phyloP scores from a whole-genome alignment of 2,329 filamentous ascomycete species.

The Diaporthe capsici region DNA sequence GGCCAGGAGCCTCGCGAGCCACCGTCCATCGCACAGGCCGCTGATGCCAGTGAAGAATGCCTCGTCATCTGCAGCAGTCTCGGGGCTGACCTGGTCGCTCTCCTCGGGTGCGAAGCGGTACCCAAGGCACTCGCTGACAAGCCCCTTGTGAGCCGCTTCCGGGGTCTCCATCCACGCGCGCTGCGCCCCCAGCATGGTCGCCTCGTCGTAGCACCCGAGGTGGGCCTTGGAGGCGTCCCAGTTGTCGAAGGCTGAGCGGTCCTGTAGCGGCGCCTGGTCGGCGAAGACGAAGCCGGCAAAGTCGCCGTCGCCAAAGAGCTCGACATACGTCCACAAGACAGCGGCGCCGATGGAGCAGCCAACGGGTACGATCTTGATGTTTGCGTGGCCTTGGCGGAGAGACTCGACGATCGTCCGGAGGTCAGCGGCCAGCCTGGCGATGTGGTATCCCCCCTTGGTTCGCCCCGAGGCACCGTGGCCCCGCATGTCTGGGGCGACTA shows the following conservation, averaged over 20 bases:
- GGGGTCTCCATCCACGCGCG: slow-evolving; percentile 45
- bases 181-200: slow-evolving; percentile 52
- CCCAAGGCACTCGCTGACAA: slow-evolving; percentile 54
- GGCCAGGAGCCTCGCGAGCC: slow-evolving; percentile 55
- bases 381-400: slow-evolving; percentile 42
- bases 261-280: slow-evolving; percentile 58
- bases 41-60: slow-evolving; percentile 54
- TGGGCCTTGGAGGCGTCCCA: slow-evolving; percentile 53
- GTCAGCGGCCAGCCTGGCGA: slow-evolving; percentile 57
- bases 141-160: slow-evolving; percentile 47
- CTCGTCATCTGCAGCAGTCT: slow-evolving; percentile 49
- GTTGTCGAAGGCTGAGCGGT: slow-evolving; percentile 49
- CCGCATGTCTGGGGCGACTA: slow-evolving; percentile 56
- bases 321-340: slow-evolving; percentile 57
- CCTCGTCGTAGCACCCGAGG: slow-evolving; percentile 55
- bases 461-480: slow-evolving; percentile 54
- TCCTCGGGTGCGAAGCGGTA: slow-evolving; percentile 50
- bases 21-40: slow-evolving; percentile 52
- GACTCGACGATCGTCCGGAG: slow-evolving; percentile 50
- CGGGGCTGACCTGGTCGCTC: slow-evolving; percentile 45
- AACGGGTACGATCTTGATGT: slow-evolving; percentile 49
- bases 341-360: slow-evolving; percentile 59
- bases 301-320: slow-evolving; percentile 53
- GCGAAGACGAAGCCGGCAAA: slow-evolving; percentile 55
- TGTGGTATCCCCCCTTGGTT: slow-evolving; percentile 54